phyloP scores from a whole-genome alignment of 441 rosid species.

The Theobroma grandiflorum region DNA sequence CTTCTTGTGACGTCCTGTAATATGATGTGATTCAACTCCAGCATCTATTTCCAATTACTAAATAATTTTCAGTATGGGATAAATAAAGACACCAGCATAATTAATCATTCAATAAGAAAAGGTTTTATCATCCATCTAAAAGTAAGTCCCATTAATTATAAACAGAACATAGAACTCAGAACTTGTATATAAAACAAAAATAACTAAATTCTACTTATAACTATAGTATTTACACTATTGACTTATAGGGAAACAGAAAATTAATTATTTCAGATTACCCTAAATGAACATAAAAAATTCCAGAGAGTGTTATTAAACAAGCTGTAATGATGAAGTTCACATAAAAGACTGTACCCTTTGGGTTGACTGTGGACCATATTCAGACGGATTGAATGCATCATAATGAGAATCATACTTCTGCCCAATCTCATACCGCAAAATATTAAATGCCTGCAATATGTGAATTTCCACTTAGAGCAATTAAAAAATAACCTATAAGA shows the following conservation, averaged over 20 bases:
- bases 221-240: not conserved
- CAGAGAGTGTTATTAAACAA: not conserved
- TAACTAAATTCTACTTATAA: not conserved
- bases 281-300: not conserved
- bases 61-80: not conserved
- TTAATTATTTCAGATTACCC: not conserved
- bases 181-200: not conserved
- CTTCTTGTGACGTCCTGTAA: not conserved
- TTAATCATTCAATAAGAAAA: not conserved
- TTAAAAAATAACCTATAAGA: slow-evolving; percentile 35
- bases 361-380: slow-evolving; percentile 83
- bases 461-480: slow-evolving; percentile 31
- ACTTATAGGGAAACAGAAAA: slow-evolving; percentile 2
- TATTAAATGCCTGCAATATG: slow-evolving; percentile 70
- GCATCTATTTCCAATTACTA: slow-evolving; percentile 1
- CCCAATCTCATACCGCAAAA: slow-evolving; percentile 73
- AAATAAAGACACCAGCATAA: not conserved
- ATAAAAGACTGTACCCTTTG: slow-evolving; percentile 67
- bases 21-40: not conserved
- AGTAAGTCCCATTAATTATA: not conserved
- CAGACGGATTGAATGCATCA: slow-evolving; percentile 76
- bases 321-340: not conserved
- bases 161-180: not conserved
- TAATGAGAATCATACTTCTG: slow-evolving; percentile 87
- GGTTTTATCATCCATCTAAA: not conserved